Evolutionary conservation across 1,284 basidiomycete species (phyloP).

Genomic region (Apiotrichum mycotoxinovorans): DNA sequence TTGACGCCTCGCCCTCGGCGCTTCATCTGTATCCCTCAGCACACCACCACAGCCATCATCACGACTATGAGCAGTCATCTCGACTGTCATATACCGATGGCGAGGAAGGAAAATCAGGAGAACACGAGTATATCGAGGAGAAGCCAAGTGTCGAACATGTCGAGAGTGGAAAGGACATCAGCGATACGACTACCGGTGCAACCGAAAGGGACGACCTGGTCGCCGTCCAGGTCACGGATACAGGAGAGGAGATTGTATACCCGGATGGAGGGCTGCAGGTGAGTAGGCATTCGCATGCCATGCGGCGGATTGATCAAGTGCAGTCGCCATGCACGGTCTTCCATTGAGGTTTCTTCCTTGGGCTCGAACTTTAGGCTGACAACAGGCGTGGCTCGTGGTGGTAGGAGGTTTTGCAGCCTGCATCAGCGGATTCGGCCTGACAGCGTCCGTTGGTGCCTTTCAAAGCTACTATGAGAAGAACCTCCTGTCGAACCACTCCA

Average conservation of each 20-base stretch:
- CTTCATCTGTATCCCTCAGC: too few species aligned
- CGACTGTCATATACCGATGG: not conserved
- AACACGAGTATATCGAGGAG: not conserved
- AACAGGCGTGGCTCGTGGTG: constrained; percentile 14
- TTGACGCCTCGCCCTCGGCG: not conserved
- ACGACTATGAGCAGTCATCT: not conserved
- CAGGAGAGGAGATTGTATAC: not conserved
- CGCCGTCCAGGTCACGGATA: not conserved
- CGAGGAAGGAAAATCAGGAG: not conserved
- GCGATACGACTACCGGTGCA: not conserved
- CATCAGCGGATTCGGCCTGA: constrained; percentile 20
- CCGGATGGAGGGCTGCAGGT: not conserved
- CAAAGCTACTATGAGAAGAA: constrained; percentile 25
- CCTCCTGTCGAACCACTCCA: constrained; percentile 26
- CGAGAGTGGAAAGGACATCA: not conserved
- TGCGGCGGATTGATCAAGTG: too few species aligned
- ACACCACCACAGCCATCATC: not conserved
- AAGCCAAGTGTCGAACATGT: not conserved
- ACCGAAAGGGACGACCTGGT: not conserved
- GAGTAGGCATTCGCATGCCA: not conserved
- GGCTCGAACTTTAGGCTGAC: not conserved
- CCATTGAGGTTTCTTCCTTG: too few species aligned
- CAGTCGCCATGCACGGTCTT: too few species aligned
- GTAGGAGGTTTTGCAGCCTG: constrained; percentile 13
- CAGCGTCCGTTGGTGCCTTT: constrained; percentile 17